Conservation (phyloP, 257 asterid genomes). For the Solanum chiquidenum region DNA sequence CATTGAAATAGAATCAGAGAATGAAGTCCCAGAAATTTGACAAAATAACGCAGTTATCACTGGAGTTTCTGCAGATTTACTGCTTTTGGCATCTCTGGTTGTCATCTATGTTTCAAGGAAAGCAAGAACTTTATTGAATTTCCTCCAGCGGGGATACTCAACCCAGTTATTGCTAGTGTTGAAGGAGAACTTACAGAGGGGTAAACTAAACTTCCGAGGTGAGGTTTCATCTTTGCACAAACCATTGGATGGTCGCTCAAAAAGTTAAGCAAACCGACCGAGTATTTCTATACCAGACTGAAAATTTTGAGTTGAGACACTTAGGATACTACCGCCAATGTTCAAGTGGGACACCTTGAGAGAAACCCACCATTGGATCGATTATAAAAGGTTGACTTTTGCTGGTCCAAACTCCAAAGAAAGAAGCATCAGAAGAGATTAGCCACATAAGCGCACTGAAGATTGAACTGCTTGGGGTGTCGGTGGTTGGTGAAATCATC, state of each 20-base stretch:
- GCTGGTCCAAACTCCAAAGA: background rate
- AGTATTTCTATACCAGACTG: no score
- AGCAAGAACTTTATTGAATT: slow-evolving; percentile 9
- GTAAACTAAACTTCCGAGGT: background rate
- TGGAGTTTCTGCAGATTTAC: slow-evolving; percentile 11
- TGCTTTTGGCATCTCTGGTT: slow-evolving; percentile 21
- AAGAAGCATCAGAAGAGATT: slow-evolving; percentile 13
- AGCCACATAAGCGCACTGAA: slow-evolving; percentile 18
- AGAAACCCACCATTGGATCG: slow-evolving; percentile 7
- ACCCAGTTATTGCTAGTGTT: background rate
- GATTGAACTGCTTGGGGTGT: slow-evolving; percentile 49
- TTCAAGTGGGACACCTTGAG: background rate
- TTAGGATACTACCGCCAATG: background rate
- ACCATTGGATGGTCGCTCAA: background rate
- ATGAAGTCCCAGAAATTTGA: slow-evolving; percentile 8
- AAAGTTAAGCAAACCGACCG: background rate
- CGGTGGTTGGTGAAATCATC: slow-evolving; percentile 16
- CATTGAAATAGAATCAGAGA: background rate
- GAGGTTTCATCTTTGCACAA: background rate
- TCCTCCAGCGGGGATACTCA: background rate
- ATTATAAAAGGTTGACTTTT: slow-evolving; percentile 8
- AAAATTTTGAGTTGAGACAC: no score
- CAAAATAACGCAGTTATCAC: background rate
- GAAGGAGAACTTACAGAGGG: background rate
- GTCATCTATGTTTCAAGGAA: slow-evolving; percentile 11